Evolutionary conservation across 441 rosid genomes (phyloP).

Genomic region (Hypseocharis bilobata): DNA sequence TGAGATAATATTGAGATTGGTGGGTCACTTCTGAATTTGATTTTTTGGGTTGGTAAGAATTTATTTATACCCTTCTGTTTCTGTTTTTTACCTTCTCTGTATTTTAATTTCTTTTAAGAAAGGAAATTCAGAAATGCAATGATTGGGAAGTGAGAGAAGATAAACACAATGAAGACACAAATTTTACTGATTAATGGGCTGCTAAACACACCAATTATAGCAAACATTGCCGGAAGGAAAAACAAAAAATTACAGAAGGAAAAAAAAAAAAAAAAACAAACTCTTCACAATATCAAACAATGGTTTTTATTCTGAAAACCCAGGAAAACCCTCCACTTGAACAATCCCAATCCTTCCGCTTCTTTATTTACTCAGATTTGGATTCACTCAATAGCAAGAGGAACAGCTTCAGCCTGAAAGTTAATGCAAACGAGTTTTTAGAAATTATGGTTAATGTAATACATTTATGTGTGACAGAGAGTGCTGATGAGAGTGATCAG

Average conservation of each 20-base stretch:
- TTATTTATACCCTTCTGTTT: too few relatives aligned
- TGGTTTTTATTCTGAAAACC: slow-evolving; percentile 25
- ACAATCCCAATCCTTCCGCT: background rate
- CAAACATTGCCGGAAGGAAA: slow-evolving; percentile 21
- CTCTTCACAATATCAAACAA: slow-evolving; percentile 27
- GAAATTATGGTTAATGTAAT: too few relatives aligned
- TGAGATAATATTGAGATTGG: too few relatives aligned
- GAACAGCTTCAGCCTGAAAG: slow-evolving; percentile 82
- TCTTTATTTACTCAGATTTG: background rate
- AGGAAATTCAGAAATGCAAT: background rate
- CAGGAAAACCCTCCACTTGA: background rate
- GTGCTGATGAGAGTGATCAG: background rate
- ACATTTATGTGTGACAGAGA: too few relatives aligned
- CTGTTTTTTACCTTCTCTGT: background rate
- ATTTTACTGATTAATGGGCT: slow-evolving; percentile 26
- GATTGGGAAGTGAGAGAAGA: background rate
- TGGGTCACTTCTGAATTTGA: too few relatives aligned
- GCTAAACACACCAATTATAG: slow-evolving; percentile 15
- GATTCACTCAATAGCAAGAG: slow-evolving; percentile 45
- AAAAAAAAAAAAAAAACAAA: slow-evolving; percentile 8
- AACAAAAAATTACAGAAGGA: background rate
- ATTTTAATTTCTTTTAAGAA: background rate
- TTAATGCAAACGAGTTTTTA: too few relatives aligned
- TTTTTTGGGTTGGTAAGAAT: too few relatives aligned
- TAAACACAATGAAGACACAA: slow-evolving; percentile 1